Percentiles rank a stretch among this genome's conserved stretches.
Conservation (phyloP, 768 basidiomycete species). For the Leccinum pellstonianum region DNA sequence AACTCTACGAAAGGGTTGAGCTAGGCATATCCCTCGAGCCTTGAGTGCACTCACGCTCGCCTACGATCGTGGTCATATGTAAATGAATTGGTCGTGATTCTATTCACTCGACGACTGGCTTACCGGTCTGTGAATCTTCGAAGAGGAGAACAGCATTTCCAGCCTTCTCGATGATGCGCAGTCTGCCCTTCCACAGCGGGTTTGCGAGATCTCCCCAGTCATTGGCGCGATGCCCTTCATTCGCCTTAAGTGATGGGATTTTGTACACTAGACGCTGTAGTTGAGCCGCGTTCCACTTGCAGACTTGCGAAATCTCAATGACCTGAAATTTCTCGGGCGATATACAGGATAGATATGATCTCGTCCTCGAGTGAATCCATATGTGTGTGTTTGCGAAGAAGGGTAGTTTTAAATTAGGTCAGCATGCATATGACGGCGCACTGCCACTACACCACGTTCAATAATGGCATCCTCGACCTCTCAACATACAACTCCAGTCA, state of each 20-base stretch:
- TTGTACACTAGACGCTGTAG: slow-evolving; percentile 66
- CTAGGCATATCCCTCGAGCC: slow-evolving; percentile 11
- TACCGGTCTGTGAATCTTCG: slow-evolving; percentile 80
- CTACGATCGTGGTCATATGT: slow-evolving; percentile 32
- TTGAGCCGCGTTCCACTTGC: slow-evolving; percentile 16
- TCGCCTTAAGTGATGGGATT: slow-evolving; percentile 82
- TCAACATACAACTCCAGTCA: slow-evolving; percentile 19
- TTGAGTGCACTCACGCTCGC: slow-evolving; percentile 57
- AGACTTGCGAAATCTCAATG: slow-evolving; percentile 23
- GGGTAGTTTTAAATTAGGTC: slow-evolving; percentile 23
- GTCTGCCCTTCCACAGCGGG: slow-evolving; percentile 89
- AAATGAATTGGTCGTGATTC: slow-evolving; percentile 5
- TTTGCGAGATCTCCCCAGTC: slow-evolving; percentile 87
- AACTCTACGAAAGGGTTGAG: slow-evolving; percentile 57
- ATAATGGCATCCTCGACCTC: slow-evolving; percentile 26
- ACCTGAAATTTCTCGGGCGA: slow-evolving; percentile 92
- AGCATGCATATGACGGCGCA: slow-evolving; percentile 7
- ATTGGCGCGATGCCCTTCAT: slow-evolving; percentile 88
- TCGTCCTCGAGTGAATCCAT: slow-evolving; percentile 71
- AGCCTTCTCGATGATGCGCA: slow-evolving; percentile 81
- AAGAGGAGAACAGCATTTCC: slow-evolving; percentile 67
- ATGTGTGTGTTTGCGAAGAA: background rate
- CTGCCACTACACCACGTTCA: background rate
- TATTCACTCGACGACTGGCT: slow-evolving; percentile 22
- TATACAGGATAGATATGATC: slow-evolving; percentile 86